Evolutionary conservation across 2,329 filamentous ascomycete species (phyloP).

Genomic region (Intubia oerlemansii): DNA sequence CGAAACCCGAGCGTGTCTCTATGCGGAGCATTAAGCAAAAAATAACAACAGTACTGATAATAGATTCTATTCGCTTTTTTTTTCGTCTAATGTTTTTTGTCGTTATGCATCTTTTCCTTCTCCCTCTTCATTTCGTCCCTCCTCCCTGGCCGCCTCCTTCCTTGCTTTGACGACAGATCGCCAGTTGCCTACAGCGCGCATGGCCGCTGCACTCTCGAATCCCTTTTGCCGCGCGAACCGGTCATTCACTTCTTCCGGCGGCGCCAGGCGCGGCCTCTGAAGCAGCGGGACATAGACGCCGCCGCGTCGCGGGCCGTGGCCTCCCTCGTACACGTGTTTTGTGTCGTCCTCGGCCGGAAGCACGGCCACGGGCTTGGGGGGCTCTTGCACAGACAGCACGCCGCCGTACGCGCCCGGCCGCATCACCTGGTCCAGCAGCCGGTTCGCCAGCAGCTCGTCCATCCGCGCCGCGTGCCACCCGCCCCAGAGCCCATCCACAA

Average conservation of each 20-base stretch:
- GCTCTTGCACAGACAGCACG: no score
- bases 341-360: no score
- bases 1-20: slow-evolving; percentile 62
- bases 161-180: slow-evolving; percentile 11
- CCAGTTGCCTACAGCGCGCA: slow-evolving; percentile 18
- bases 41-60: no score
- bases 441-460: slow-evolving; percentile 64
- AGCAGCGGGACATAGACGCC: slow-evolving; percentile 35
- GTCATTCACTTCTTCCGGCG: slow-evolving; percentile 35
- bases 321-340: slow-evolving; percentile 31
- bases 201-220: slow-evolving; percentile 28
- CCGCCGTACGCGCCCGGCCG: slow-evolving; percentile 2
- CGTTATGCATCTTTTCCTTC: no score
- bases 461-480: slow-evolving; percentile 72
- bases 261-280: slow-evolving; percentile 24
- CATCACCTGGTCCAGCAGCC: slow-evolving; percentile 43
- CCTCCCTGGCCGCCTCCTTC: no score
- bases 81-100: no score
- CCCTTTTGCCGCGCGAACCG: slow-evolving; percentile 40
- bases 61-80: no score
- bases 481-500: slow-evolving; percentile 61
- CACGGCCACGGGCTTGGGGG: no score
- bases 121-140: no score
- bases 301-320: slow-evolving; percentile 24
- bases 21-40: no score